Base-by-base conservation (phyloP, 2,329 filamentous ascomycete species). In the Chaetomiaceae sp. region DNA sequence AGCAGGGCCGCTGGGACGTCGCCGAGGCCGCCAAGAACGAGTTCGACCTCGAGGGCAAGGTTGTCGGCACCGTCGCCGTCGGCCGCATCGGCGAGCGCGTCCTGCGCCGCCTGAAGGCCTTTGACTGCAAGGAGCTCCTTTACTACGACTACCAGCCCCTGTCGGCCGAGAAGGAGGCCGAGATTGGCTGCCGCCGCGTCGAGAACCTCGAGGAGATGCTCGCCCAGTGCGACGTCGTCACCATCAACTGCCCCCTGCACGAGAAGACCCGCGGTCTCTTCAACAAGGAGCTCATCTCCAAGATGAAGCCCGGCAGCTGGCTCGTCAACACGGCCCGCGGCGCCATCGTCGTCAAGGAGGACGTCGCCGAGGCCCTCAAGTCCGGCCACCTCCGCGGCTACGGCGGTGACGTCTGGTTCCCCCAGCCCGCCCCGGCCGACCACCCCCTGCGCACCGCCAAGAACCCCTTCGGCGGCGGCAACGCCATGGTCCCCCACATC, bases 131-230 rank as follows among this genome's bases (percentile, higher is more conserved):
- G 85, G 92, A 97, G 81, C 83, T 99, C 44, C 83, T 97, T 58
- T 99, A 99, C 87, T 97, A 88, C 71, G 93, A 99, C 78, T 99
- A 99, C 86, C 93, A 99, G 81, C 90, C 92, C 46, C 80, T 99
- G 59, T 79, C 75, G 55, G 67, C 89, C 55, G 90, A 96, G 77
- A 78, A 83, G 64, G 91, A 97, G 83, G 83, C 87, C 73, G 92
- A 96, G 79, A 97, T 97, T 73, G 92, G 92, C 70, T 91, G 86
- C 82, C 82, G 89, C 65, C 84, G 93, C 56, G 90, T 97, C 54
- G 86, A 92, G 43, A 81, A 70, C 65, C 84, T 99, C 65, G 91
- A 96, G 79, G 92, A 97, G 72, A 86, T 99, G 83, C 74, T 99
- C 57, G 79, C 82, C 35, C 89, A 95, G 79, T 97, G 92, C 71